These are phyloP conservation scores for Ceratocystis huliohia DNA, from an alignment of 2,329 filamentous ascomycete genomes.

Conservation along the genomic window DNA sequence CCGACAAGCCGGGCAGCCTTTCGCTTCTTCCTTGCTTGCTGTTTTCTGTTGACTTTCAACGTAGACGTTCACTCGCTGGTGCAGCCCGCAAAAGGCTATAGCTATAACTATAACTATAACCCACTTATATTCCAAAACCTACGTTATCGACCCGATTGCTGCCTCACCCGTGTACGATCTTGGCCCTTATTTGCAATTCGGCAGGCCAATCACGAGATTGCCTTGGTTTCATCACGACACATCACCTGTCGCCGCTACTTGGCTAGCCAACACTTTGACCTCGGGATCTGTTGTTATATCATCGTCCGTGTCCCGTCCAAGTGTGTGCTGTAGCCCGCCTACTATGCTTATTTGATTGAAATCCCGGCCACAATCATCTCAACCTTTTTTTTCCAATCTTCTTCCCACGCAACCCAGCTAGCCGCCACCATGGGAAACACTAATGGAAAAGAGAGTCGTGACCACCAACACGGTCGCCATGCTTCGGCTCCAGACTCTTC, in stretches of 20 bases:
- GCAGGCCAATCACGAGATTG: neutral
- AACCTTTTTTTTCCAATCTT: neutral
- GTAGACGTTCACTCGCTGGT: neutral
- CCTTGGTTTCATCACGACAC: neutral
- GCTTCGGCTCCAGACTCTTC: neutral
- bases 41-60: neutral
- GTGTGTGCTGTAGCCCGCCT: neutral
- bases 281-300: neutral
- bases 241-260: neutral
- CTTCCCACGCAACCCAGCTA: slow-evolving; percentile 5
- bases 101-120: neutral
- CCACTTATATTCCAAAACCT: neutral
- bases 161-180: neutral
- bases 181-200: neutral
- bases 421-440: slow-evolving; percentile 30
- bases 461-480: slow-evolving; percentile 18
- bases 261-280: slow-evolving; percentile 1
- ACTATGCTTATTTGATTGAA: neutral
- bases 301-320: neutral
- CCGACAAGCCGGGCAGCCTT: slow-evolving; percentile 2
- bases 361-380: neutral
- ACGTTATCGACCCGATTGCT: neutral
- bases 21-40: neutral
- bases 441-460: slow-evolving; percentile 32
- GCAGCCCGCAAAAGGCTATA: neutral